Evolutionary conservation across 768 basidiomycete genomes (phyloP).

Genomic region (Panaeolus papilionaceus): DNA sequence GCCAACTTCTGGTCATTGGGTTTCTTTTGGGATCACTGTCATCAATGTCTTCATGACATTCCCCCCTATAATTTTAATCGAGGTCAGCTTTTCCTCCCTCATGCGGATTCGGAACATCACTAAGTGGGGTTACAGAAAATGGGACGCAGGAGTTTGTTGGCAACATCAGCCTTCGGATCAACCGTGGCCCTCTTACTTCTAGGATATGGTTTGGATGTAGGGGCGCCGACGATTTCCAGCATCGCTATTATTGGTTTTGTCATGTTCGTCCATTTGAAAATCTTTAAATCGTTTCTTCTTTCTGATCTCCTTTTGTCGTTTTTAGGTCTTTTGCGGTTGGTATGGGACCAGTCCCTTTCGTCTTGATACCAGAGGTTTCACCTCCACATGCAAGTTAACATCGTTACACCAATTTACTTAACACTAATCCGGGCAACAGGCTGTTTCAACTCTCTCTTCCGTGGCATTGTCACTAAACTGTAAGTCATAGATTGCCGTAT

Average conservation of each 20-base stretch:
- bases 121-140: slow-evolving; percentile 53
- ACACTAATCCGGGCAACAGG: slow-evolving; percentile 44
- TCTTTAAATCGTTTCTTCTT: slow-evolving; percentile 1
- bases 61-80: slow-evolving; percentile 86
- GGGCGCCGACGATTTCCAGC: slow-evolving; percentile 66
- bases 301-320: neutral
- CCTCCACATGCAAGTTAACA: slow-evolving; percentile 66
- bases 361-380: slow-evolving; percentile 91
- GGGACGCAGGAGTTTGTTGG: slow-evolving; percentile 75
- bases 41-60: slow-evolving; percentile 88
- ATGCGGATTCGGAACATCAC: slow-evolving; percentile 16
- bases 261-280: slow-evolving; percentile 54
- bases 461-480: slow-evolving; percentile 77
- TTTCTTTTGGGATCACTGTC: slow-evolving; percentile 84
- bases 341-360: slow-evolving; percentile 91
- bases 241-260: slow-evolving; percentile 81
- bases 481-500: slow-evolving; percentile 35
- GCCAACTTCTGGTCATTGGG: slow-evolving; percentile 79
- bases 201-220: slow-evolving; percentile 73
- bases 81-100: slow-evolving; percentile 51
- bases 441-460: slow-evolving; percentile 82
- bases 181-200: slow-evolving; percentile 68
- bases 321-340: slow-evolving; percentile 86
- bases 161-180: slow-evolving; percentile 69
- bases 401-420: neutral